Evolutionary conservation across 2,329 filamentous ascomycete species (phyloP), one percentile per base, ranked within the genome.

Genomic region (Pseudocercospora fuligena): DNA sequence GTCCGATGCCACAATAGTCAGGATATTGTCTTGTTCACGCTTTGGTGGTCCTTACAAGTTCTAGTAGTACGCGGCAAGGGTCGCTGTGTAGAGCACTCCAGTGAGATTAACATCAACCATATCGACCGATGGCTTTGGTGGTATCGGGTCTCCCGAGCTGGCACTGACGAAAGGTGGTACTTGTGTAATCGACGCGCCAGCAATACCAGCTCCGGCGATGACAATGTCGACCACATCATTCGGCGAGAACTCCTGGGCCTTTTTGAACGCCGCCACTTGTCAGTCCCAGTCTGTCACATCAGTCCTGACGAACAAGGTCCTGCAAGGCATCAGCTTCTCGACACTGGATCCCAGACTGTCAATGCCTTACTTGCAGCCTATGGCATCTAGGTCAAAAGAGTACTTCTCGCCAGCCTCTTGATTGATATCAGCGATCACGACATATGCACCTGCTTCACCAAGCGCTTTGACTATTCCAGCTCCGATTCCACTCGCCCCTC

Each of bases 201-300:
- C 59, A 19, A 70, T 64, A 29, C 76, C 75, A 14, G 77, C 76
- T 40, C 64, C 63, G 25, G 75, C 61, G 29, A 78, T 62, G 8
- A 78, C 74, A 40, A 78, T 69, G 65, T 79, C 75, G 31, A 80
- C 54, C 23, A 60, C 70, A 14, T 67, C 54, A 21, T 21, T 63
- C 2, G 72, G 70, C 6, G 73, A 72, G 64, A 70, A 70, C 9
- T 60, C 21, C 36, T 75, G 53, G 8, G 75, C 73, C 31, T 70
- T 62, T 60, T 77, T 75, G 72, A 79, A 78, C 59, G 73, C 75
- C 9, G 66, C 53, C 27, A 72, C 46, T 61, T 77, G 77, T 19
- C 75, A 73, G 21, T 33, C 25, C 69, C 73, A 78, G 65, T 70
- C 66, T 8, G 70, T 69, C 2, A 75, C 71, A 66, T 78, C 73